Percentiles rank a stretch among this genome's conserved stretches.
Conservation (phyloP, 805 yeast genomes). For the Saccharomycopsis schoenii region DNA sequence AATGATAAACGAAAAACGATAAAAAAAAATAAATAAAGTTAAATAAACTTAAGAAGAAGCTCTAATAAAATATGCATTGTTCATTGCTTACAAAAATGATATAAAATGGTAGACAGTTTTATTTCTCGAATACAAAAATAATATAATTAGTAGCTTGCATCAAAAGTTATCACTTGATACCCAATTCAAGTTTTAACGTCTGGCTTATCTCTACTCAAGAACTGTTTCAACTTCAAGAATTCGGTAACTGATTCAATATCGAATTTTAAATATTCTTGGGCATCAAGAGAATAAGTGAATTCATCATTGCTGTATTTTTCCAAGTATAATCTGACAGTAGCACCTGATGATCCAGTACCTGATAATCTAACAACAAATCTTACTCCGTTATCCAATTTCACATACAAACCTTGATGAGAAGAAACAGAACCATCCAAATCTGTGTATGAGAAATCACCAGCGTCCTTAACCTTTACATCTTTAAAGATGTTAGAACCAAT, state of each 20-base stretch:
- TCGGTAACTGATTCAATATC: conserved; percentile 55
- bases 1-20: too few relatives aligned
- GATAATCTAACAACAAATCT: conserved; percentile 85
- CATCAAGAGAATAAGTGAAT: conserved; percentile 37
- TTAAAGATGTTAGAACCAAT: conserved; percentile 35
- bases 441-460: conserved; percentile 85
- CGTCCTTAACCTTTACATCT: conserved; percentile 48
- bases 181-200: conserved; percentile 67
- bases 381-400: conserved; percentile 71
- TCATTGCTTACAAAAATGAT: not conserved
- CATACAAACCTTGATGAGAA: conserved; percentile 75
- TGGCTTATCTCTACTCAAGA: conserved; percentile 75
- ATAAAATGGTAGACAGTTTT: not conserved
- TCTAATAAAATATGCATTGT: too few relatives aligned
- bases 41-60: not conserved
- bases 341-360: conserved; percentile 97
- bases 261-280: conserved; percentile 56
- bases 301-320: conserved; percentile 69
- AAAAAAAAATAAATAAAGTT: not conserved
- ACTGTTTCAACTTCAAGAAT: conserved; percentile 62
- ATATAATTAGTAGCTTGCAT: not conserved
- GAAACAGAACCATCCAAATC: conserved; percentile 93
- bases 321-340: conserved; percentile 86
- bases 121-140: too few relatives aligned
- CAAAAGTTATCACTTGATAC: not conserved